Conservation (phyloP, 495 filamentous ascomycete species). For the Cercophora scortea region DNA sequence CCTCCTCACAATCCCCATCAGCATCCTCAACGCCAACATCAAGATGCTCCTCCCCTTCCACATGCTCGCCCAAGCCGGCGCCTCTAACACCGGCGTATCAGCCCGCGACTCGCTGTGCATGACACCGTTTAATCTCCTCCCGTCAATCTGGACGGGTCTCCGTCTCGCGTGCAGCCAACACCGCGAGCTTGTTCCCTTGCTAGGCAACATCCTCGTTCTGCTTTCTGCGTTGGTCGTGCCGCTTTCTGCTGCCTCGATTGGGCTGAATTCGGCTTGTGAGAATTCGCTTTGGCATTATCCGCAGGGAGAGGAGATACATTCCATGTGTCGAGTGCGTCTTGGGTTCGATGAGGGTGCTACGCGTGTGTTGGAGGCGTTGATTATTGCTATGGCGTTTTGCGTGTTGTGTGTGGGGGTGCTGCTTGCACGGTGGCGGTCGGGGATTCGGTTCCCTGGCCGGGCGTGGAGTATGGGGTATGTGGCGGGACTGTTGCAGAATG, state of each 20-base stretch:
- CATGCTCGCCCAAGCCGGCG: not conserved
- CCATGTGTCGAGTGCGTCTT: not conserved
- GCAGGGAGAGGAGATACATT: not conserved
- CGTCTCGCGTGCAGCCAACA: not conserved
- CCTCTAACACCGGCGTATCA: not conserved
- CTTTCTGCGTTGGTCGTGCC: not conserved
- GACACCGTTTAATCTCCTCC: not conserved
- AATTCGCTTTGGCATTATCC: not conserved
- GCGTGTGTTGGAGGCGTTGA: not conserved
- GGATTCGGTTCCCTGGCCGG: not conserved
- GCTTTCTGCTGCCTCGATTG: not conserved
- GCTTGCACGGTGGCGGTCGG: not conserved
- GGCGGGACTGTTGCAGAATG: not conserved
- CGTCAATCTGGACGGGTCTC: not conserved
- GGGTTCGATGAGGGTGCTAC: not conserved
- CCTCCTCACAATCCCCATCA: not conserved
- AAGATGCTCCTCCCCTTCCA: not conserved
- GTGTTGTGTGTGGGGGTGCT: not conserved
- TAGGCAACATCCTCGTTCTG: not conserved
- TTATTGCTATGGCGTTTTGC: not conserved
- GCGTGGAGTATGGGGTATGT: not conserved
- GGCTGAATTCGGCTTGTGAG: not conserved
- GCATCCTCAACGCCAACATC: not conserved
- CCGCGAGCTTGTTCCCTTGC: not conserved
- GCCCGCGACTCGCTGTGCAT: not conserved